Conservation (phyloP, 2,329 filamentous ascomycete species). For the Mycocentrospora acerina region DNA sequence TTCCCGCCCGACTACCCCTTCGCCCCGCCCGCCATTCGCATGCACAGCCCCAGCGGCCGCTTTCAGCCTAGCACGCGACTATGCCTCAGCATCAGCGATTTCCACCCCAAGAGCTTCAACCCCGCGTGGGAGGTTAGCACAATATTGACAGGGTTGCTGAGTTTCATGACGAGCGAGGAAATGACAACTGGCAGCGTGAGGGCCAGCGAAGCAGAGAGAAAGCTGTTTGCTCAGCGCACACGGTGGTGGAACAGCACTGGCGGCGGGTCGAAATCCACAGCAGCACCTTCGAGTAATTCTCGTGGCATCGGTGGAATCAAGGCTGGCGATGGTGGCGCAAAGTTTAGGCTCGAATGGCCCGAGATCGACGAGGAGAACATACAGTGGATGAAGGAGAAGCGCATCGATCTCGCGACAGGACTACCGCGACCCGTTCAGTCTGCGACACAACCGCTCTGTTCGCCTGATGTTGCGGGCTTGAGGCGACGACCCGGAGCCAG, state of each 20-base stretch:
- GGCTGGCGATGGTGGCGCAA: slow-evolving; percentile 86
- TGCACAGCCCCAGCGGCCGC: slow-evolving; percentile 95
- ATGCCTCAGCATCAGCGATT: slow-evolving; percentile 94
- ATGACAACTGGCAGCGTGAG: slow-evolving; percentile 94
- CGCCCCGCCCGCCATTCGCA: slow-evolving; percentile 93
- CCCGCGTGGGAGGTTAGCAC: slow-evolving; percentile 98
- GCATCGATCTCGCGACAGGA: slow-evolving; percentile 77
- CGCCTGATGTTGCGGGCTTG: slow-evolving; percentile 62
- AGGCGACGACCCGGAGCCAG: slow-evolving; percentile 64
- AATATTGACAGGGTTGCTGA: slow-evolving; percentile 89
- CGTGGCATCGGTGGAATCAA: slow-evolving; percentile 74
- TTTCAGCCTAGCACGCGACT: slow-evolving; percentile 91
- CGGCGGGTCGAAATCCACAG: slow-evolving; percentile 67
- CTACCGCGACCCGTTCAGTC: slow-evolving; percentile 57
- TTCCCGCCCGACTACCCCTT: slow-evolving; percentile 98
- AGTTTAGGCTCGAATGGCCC: slow-evolving; percentile 87
- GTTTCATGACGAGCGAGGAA: slow-evolving; percentile 98
- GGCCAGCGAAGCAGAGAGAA: slow-evolving; percentile 74
- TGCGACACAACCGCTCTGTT: slow-evolving; percentile 55
- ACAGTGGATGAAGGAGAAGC: slow-evolving; percentile 84
- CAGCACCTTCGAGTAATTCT: slow-evolving; percentile 37
- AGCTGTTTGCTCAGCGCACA: slow-evolving; percentile 72
- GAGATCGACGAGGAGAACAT: slow-evolving; percentile 88
- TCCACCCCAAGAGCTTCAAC: slow-evolving; percentile 97
- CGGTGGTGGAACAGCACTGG: slow-evolving; percentile 98